Percentiles rank a stretch among this genome's conserved stretches.
Evolutionary conservation across 768 basidiomycete species (phyloP).

Genomic region (Tulasnella sp.): DNA sequence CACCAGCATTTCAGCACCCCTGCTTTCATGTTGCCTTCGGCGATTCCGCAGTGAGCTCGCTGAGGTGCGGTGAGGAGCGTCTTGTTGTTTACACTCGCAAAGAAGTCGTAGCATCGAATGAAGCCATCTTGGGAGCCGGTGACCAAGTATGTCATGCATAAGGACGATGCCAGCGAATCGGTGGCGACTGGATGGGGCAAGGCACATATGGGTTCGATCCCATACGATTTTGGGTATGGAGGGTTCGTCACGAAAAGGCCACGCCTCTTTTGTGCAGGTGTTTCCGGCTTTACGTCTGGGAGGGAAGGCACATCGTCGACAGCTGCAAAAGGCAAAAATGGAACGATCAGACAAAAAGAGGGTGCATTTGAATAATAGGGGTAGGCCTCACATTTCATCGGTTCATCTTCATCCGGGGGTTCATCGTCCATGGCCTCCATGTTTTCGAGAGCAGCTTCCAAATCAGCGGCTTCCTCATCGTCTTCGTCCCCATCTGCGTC

Average conservation of each 20-base stretch:
- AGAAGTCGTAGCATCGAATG: constrained; percentile 86
- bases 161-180: constrained; percentile 74
- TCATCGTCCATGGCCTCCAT: constrained; percentile 13
- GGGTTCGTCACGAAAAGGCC: constrained; percentile 20
- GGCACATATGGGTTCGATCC: constrained; percentile 84
- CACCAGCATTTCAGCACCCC: constrained; percentile 85
- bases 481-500: constrained; percentile 17
- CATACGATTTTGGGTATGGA: constrained; percentile 43
- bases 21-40: constrained; percentile 84
- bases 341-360: constrained; percentile 5
- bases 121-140: constrained; percentile 93
- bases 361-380: not conserved
- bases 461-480: constrained; percentile 16
- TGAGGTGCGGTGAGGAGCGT: constrained; percentile 80
- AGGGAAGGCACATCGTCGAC: not conserved
- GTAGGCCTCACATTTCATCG: not conserved
- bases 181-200: constrained; percentile 82
- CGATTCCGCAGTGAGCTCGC: constrained; percentile 76
- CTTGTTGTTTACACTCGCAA: constrained; percentile 77
- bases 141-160: constrained; percentile 77
- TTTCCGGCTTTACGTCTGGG: not conserved
- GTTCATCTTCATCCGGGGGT: constrained; percentile 1
- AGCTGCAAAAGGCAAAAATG: constrained; percentile 11
- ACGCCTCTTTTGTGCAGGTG: constrained; percentile 24
- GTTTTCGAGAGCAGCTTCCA: constrained; percentile 7